These are phyloP conservation scores for Penicillium argentinense DNA, from an alignment of 495 filamentous ascomycete species.

Conservation along the genomic window DNA sequence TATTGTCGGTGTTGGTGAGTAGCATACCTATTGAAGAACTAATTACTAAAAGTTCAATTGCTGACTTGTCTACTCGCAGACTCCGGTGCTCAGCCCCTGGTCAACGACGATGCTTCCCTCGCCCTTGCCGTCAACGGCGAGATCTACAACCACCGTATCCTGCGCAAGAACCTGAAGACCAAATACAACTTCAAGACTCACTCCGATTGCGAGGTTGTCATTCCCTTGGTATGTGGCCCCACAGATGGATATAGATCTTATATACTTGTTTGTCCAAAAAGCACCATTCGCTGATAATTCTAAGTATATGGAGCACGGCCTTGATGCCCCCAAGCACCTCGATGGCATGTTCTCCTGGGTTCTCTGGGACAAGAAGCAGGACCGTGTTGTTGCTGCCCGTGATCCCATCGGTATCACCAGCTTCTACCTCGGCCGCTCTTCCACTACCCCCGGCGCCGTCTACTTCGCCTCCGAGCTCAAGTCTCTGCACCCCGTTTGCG, in stretches of 20 bases:
- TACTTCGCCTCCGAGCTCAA: constrained; percentile 98
- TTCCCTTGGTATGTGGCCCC: constrained; percentile 81
- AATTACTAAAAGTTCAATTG: neutral
- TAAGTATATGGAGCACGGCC: constrained; percentile 87
- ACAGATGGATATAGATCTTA: too few relatives aligned
- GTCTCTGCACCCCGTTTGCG: constrained; percentile 88
- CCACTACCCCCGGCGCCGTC: constrained; percentile 73
- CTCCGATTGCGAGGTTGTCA: constrained; percentile 97
- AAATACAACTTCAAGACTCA: constrained; percentile 95
- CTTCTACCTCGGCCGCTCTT: constrained; percentile 92
- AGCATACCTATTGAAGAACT: neutral
- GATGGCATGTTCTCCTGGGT: constrained; percentile 99
- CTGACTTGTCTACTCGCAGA: constrained; percentile 65
- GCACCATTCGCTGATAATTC: constrained; percentile 9
- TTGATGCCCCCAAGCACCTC: constrained; percentile 90
- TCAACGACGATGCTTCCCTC: constrained; percentile 85
- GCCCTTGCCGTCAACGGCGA: constrained; percentile 97
- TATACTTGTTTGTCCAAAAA: too few relatives aligned
- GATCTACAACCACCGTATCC: constrained; percentile 97
- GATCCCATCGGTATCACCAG: constrained; percentile 97
- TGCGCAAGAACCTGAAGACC: constrained; percentile 78
- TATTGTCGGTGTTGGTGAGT: constrained; percentile 94
- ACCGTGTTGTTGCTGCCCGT: constrained; percentile 88
- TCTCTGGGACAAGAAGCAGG: constrained; percentile 87
- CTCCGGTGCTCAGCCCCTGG: constrained; percentile 89